These are phyloP conservation scores for Avena eriantha DNA, from an alignment of 176 grass and related monocot species.

Conservation along the genomic window DNA sequence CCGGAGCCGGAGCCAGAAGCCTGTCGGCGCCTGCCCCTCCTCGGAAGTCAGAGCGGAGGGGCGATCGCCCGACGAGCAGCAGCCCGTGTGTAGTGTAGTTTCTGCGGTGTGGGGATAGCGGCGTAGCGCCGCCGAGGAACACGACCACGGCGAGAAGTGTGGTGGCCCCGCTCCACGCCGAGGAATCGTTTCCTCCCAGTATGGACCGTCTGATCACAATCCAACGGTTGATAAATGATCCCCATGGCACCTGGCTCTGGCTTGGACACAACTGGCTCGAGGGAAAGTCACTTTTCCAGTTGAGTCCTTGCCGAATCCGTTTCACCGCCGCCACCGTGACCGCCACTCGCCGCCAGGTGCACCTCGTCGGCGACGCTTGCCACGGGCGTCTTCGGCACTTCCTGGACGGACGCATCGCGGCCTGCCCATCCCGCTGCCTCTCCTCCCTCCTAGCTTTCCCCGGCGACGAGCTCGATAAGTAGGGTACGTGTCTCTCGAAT, in stretches of 20 bases:
- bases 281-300: background rate
- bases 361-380: background rate
- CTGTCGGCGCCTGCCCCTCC: background rate
- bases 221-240: background rate
- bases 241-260: background rate
- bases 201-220: background rate
- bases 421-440: background rate
- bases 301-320: background rate
- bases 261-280: background rate
- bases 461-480: background rate
- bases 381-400: no score
- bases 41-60: background rate
- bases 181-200: no score
- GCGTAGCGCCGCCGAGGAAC: background rate
- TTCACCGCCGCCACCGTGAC: background rate
- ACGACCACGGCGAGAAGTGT: background rate
- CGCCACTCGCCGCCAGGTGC: background rate
- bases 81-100: background rate
- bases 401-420: background rate
- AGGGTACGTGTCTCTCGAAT: conserved; percentile 6
- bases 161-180: no score
- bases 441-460: background rate
- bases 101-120: background rate
- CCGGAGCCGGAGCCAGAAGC: background rate
- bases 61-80: background rate